phyloP scores from a whole-genome alignment of 805 yeast genomes.

The Cyberlindnera xylosilytica region DNA sequence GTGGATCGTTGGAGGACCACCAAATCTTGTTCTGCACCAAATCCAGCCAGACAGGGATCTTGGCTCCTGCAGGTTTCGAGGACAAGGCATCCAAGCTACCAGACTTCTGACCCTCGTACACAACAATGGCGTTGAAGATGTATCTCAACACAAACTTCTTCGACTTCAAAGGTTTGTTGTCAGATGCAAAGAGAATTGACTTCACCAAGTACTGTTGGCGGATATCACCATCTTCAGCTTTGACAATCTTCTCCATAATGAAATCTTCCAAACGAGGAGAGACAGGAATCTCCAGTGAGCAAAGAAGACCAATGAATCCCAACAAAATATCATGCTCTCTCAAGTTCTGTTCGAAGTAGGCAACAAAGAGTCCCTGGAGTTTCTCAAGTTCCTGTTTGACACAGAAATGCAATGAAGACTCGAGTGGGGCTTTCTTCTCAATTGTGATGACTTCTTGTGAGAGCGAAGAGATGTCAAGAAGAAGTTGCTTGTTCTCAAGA shows the following conservation, averaged over 20 bases:
- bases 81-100: slow-evolving; percentile 49
- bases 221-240: slow-evolving; percentile 41
- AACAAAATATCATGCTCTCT: slow-evolving; percentile 38
- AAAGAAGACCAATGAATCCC: slow-evolving; percentile 40
- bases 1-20: slow-evolving; percentile 57
- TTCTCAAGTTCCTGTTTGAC: slow-evolving; percentile 65
- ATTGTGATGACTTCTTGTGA: slow-evolving; percentile 42
- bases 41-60: slow-evolving; percentile 59
- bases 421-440: slow-evolving; percentile 40
- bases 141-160: slow-evolving; percentile 59
- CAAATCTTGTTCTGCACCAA: slow-evolving; percentile 65
- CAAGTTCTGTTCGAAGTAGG: slow-evolving; percentile 32
- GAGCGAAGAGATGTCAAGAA: slow-evolving; percentile 41
- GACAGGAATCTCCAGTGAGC: slow-evolving; percentile 43
- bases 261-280: slow-evolving; percentile 51
- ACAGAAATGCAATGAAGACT: slow-evolving; percentile 65
- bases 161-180: slow-evolving; percentile 46
- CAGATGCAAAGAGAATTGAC: slow-evolving; percentile 48
- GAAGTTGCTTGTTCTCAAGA: slow-evolving; percentile 41
- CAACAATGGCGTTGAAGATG: slow-evolving; percentile 62
- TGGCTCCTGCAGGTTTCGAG: slow-evolving; percentile 29
- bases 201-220: slow-evolving; percentile 51
- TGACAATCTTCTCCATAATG: slow-evolving; percentile 54
- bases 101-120: slow-evolving; percentile 52
- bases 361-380: slow-evolving; percentile 49